Percentiles rank a stretch among this genome's conserved stretches.
These are phyloP conservation scores for Lomentospora prolificans DNA, from an alignment of 2,329 filamentous ascomycete genomes.

Conservation along the genomic window DNA sequence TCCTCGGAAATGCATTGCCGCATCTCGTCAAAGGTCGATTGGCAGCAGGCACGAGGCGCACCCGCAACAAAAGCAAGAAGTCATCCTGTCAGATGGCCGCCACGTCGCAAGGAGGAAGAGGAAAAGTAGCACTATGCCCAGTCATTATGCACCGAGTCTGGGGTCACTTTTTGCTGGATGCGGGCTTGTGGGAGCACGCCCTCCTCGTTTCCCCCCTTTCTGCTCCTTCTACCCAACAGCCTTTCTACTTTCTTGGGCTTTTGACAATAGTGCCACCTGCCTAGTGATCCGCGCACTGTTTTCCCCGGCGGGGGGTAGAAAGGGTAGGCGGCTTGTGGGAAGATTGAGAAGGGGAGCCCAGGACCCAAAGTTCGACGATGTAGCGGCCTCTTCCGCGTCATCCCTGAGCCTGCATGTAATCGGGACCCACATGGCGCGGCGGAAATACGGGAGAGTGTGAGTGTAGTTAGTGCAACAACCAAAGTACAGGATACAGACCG, in stretches of 20 bases:
- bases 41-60: background rate
- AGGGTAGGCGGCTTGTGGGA: background rate
- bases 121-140: background rate
- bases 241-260: too few species aligned
- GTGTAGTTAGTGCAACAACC: background rate
- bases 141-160: background rate
- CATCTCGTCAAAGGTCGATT: background rate
- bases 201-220: too few species aligned
- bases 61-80: background rate
- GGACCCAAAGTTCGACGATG: conserved; percentile 2
- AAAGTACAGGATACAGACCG: background rate
- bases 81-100: conserved; percentile 1
- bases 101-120: conserved; percentile 5
- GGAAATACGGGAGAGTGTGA: conserved; percentile 4
- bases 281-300: background rate
- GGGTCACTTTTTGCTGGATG: too few species aligned
- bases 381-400: conserved; percentile 7
- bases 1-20: background rate
- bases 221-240: too few species aligned
- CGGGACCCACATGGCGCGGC: conserved; percentile 2
- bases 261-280: background rate
- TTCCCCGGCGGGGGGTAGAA: background rate
- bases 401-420: conserved; percentile 1
- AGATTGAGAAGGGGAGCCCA: background rate
- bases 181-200: too few species aligned